Percentiles rank a stretch among this genome's conserved stretches.
Conservation (phyloP, 2,329 filamentous ascomycete genomes). For the Scopulariopsis brevicaulis region DNA sequence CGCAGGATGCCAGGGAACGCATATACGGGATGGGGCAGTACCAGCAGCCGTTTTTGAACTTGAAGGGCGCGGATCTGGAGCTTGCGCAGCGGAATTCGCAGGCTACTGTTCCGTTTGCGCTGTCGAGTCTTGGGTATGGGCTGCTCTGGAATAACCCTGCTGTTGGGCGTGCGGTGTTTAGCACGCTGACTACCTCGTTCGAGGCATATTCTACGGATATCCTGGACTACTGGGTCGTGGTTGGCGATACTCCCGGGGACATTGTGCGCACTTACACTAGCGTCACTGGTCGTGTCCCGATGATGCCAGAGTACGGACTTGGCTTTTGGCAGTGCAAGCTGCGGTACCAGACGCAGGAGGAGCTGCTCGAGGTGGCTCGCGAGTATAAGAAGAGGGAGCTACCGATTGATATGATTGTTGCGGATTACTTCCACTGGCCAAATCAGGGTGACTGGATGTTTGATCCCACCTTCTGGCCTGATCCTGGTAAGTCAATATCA, state of each 20-base stretch:
- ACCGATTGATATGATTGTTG: slow-evolving; percentile 53
- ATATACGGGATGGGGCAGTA: slow-evolving; percentile 63
- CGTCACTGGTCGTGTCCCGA: slow-evolving; percentile 47
- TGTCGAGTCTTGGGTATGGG: slow-evolving; percentile 50
- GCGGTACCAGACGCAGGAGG: slow-evolving; percentile 54
- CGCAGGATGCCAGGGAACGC: slow-evolving; percentile 38
- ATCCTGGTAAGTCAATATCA: slow-evolving; percentile 32
- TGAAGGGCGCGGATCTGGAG: slow-evolving; percentile 52
- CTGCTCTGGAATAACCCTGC: slow-evolving; percentile 57
- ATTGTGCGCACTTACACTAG: slow-evolving; percentile 45
- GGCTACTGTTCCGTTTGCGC: slow-evolving; percentile 50
- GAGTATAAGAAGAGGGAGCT: slow-evolving; percentile 44
- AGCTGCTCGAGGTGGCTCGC: slow-evolving; percentile 46
- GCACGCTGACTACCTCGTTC: slow-evolving; percentile 49
- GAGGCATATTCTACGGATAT: slow-evolving; percentile 45
- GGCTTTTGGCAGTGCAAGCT: slow-evolving; percentile 62
- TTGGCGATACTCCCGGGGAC: slow-evolving; percentile 39
- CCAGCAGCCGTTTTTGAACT: slow-evolving; percentile 50
- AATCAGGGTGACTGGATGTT: slow-evolving; percentile 59
- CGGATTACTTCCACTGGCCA: slow-evolving; percentile 60
- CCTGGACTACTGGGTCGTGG: slow-evolving; percentile 55
- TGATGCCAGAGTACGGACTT: slow-evolving; percentile 59
- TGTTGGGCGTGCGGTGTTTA: slow-evolving; percentile 48
- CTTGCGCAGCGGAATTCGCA: slow-evolving; percentile 57
- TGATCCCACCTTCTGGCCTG: slow-evolving; percentile 52